phyloP scores from a whole-genome alignment of 129 eudicot species.

The Tagetes patula region DNA sequence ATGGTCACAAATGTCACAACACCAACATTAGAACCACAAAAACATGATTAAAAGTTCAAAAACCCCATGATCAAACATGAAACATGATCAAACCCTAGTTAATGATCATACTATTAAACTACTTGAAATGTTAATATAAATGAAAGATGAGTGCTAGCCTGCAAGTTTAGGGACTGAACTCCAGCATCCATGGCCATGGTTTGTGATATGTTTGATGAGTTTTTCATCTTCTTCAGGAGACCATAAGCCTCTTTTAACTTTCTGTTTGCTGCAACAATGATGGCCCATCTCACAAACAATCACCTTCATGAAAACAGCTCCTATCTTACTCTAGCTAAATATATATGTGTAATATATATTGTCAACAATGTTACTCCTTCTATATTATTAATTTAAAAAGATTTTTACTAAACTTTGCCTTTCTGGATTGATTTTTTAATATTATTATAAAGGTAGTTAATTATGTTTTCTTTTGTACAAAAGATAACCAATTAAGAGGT shows the following conservation, averaged over 20 bases:
- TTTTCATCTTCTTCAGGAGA: slow-evolving; percentile 89
- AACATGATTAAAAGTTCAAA: neutral
- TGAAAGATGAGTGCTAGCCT: slow-evolving; percentile 32
- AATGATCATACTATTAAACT: neutral
- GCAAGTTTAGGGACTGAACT: slow-evolving; percentile 91
- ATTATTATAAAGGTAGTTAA: slow-evolving; percentile 28
- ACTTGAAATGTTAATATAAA: neutral
- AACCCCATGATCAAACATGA: neutral
- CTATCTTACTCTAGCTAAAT: slow-evolving; percentile 4
- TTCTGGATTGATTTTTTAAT: slow-evolving; percentile 12
- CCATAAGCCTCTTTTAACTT: slow-evolving; percentile 84
- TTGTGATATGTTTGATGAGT: slow-evolving; percentile 62
- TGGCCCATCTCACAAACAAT: slow-evolving; percentile 57
- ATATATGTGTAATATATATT: slow-evolving; percentile 28
- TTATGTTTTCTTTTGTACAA: slow-evolving; percentile 29
- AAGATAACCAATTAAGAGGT: slow-evolving; percentile 32
- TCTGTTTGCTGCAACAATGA: slow-evolving; percentile 92
- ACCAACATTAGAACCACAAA: neutral
- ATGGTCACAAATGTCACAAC: slow-evolving; percentile 17
- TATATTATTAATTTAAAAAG: slow-evolving; percentile 22
- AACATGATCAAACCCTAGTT: neutral
- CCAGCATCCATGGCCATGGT: slow-evolving; percentile 94
- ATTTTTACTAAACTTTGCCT: neutral
- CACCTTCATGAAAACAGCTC: slow-evolving; percentile 22
- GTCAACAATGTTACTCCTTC: slow-evolving; percentile 27